Percentiles rank a stretch among this genome's conserved stretches.
phyloP scores from a whole-genome alignment of 2,329 filamentous ascomycete species.

The Colletotrichum paranaense region DNA sequence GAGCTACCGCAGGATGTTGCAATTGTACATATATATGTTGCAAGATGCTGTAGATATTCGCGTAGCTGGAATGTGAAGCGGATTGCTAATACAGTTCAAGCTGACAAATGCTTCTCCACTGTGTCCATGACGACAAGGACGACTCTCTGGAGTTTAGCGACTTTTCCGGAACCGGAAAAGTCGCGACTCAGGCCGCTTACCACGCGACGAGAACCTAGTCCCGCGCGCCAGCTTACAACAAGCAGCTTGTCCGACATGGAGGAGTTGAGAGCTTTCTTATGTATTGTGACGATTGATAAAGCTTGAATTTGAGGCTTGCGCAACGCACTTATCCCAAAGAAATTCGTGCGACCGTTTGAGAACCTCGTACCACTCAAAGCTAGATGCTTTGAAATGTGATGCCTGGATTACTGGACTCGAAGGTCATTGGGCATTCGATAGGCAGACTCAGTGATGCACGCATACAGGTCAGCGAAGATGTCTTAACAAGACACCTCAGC shows the following conservation, averaged over 20 bases:
- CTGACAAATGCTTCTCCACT: neutral
- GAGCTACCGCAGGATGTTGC: neutral
- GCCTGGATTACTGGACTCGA: neutral
- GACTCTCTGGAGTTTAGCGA: neutral
- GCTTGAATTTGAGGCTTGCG: neutral
- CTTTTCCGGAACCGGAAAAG: neutral
- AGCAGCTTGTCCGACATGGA: neutral
- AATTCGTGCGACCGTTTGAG: neutral
- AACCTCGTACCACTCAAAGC: neutral
- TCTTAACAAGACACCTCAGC: neutral
- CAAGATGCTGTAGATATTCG: neutral
- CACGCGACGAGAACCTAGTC: neutral
- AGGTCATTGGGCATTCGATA: neutral
- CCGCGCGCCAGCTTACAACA: neutral
- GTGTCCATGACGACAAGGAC: neutral
- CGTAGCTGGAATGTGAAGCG: neutral
- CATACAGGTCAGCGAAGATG: too few species aligned
- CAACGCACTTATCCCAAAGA: neutral
- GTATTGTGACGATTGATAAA: neutral
- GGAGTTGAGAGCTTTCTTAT: neutral
- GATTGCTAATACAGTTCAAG: neutral
- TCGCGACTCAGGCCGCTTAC: neutral
- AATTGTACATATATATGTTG: neutral
- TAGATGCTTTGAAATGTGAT: neutral
- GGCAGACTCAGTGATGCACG: too few species aligned